A percentile compares a stretch with the other conserved stretches of the same genome.
Evolutionary conservation across 129 eudicot genomes (phyloP).

Genomic region (Flaveria robusta): DNA sequence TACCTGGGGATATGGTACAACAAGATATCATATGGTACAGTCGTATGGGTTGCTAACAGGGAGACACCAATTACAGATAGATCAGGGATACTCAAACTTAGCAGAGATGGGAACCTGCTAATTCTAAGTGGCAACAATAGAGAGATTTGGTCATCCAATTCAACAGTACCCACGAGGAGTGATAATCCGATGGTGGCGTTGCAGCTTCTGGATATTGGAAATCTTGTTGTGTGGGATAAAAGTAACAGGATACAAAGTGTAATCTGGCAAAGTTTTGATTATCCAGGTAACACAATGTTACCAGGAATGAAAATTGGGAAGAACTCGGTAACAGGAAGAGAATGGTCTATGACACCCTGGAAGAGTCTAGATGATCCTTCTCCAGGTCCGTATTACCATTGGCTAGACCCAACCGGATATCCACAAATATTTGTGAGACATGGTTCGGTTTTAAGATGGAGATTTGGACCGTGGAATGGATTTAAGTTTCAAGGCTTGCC

Average conservation of each 20-base stretch:
- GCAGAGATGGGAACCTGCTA: neutral
- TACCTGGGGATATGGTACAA: constrained; percentile 5
- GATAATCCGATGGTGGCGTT: constrained; percentile 23
- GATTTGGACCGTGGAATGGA: constrained; percentile 50
- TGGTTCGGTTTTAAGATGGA: neutral
- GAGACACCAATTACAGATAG: no score
- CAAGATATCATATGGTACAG: no score
- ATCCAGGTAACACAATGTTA: constrained; percentile 17
- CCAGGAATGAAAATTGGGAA: constrained; percentile 42
- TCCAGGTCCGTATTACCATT: neutral
- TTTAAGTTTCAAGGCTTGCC: constrained; percentile 31
- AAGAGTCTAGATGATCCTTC: constrained; percentile 39
- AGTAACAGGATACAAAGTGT: neutral
- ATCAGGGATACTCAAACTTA: no score
- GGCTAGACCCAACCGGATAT: constrained; percentile 3
- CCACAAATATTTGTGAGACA: constrained; percentile 19
- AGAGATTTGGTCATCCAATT: constrained; percentile 30
- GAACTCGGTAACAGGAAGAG: constrained; percentile 24
- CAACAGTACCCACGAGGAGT: neutral
- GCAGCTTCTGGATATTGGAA: constrained; percentile 34
- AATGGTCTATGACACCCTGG: constrained; percentile 29
- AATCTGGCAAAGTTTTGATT: constrained; percentile 40
- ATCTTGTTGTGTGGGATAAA: constrained; percentile 26
- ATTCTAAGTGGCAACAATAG: constrained; percentile 13
- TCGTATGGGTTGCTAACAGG: no score